Evolutionary conservation across 768 basidiomycete genomes (phyloP).

Genomic region (Pleurotus ostreatus): DNA sequence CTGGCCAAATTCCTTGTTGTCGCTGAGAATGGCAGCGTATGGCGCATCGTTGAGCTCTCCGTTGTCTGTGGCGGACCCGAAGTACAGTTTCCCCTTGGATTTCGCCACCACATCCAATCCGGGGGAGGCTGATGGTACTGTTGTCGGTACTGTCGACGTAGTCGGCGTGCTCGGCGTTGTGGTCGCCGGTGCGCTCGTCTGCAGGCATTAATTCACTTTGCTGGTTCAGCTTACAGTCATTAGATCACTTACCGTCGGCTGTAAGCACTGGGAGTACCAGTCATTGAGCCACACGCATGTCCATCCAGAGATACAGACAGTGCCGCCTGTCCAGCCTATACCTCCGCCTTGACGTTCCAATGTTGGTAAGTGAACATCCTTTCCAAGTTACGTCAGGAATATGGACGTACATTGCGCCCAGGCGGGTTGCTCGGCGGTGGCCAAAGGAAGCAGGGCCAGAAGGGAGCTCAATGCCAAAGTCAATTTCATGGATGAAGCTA

Average conservation of each 20-base stretch:
- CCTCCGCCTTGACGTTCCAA: slow-evolving; percentile 26
- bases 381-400: no score
- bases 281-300: slow-evolving; percentile 25
- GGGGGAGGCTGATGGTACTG: slow-evolving; percentile 15
- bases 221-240: no score
- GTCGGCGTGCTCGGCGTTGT: slow-evolving; percentile 7
- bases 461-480: slow-evolving; percentile 22
- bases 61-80: slow-evolving; percentile 40
- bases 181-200: neutral
- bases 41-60: slow-evolving; percentile 35
- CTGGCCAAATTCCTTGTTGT: slow-evolving; percentile 36
- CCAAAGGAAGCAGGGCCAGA: slow-evolving; percentile 19
- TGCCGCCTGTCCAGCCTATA: slow-evolving; percentile 29
- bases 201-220: neutral
- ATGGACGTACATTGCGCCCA: slow-evolving; percentile 5
- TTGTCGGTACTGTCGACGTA: slow-evolving; percentile 14
- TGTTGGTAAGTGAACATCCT: no score
- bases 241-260: neutral
- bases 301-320: slow-evolving; percentile 29
- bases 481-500: slow-evolving; percentile 15
- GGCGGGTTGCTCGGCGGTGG: slow-evolving; percentile 24
- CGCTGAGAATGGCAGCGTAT: slow-evolving; percentile 32
- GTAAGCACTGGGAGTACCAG: slow-evolving; percentile 21
- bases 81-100: slow-evolving; percentile 40
- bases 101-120: slow-evolving; percentile 32